Evolutionary conservation across 2,329 filamentous ascomycete species (phyloP), one percentile per base, ranked within the genome.

Genomic region (Penicillium sclerotiorum): DNA sequence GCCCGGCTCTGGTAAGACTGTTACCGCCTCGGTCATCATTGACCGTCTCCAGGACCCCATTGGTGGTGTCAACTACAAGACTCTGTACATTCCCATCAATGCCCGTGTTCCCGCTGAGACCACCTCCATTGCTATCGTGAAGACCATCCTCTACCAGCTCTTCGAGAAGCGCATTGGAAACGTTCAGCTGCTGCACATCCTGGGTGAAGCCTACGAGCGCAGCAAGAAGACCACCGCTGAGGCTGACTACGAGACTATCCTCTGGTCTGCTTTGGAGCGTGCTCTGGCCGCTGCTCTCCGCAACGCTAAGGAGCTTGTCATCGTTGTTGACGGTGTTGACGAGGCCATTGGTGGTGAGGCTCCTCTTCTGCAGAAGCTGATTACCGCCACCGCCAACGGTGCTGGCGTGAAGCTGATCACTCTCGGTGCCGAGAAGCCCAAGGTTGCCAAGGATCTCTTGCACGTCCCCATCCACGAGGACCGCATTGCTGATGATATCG

Each of bases 111-210:
- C 67, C 0, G 64, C 62, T 1, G 62, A 68, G 38, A 62, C 67
- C 1, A 62, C 62, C 1, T 57, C 65, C 2, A 56, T 61, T 8
- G 67, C 68, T 5, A 60, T 72, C 41, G 67, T 58, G 12, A 73
- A 72, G 45, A 50, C 63, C 1, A 66, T 74, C 17, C 62, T 74
- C 13, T 58, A 47, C 36, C 71, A 74, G 45, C 60, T 74, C 0
- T 69, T 74, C 32, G 63, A 65, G 21, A 68, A 66, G 48, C 64
- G 70, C 27, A 72, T 73, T 42, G 72, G 71, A 2, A 73, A 74
- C 45, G 56, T 71, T 13, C 59, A 64, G n/a, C 60, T 74, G 3
- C 64, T 70, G 17, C 60, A 72, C 11, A 64, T 70, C 18, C 57
- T 74, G 8, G 51, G 50, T 0, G 65, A 71, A 9, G 66, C 68